Base-by-base conservation (phyloP, 441 rosid species). In the Erysimum cheiri region DNA sequence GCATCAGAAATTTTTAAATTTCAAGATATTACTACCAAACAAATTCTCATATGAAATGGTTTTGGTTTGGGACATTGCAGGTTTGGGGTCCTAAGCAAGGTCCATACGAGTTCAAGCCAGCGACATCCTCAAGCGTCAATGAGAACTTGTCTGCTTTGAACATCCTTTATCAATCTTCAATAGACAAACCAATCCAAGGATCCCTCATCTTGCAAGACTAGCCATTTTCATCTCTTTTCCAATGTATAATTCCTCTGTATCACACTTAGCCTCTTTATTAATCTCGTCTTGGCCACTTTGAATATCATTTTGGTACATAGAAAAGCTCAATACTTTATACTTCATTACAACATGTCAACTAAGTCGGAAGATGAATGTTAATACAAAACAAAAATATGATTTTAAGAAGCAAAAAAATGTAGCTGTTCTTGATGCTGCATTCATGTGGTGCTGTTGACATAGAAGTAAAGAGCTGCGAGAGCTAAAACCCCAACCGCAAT, bases 61-160 rank as follows among this genome's bases (percentile, higher is more conserved):
- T 17, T 48, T 14, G 29, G 52, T 39, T 68, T 66, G 65, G 64
- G 31, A 53, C 22, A 37, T 79, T 62, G 10, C 82, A 91, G 97
- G 96, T 90, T 58, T 92, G 97, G 97, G 96, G 93, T 63, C 94
- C 83, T 49, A 87, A 83, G 82, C 80, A 69, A 60, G 88, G 94
- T 24, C 94, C 98, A 0, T 90, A 87, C n/a, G 92, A 94, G 77
- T 90, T 91, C 88, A 94, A 92, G 77, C 88, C 92, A 14, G 92
- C 89, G n/a, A 89, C 96, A 22, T 43, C 80, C 8, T 83, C 94
- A 14, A 85, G 85, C 62, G 64, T 74, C 64, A 84, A 80, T 36
- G 90, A 81, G 65, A 72, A 77, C 71, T 76, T 86, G 75, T 80
- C 95, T 29, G 74, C 91, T 58, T 62, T 90, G 54, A 91, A 83